Conservation (phyloP, 1,139 yeast species). For the Blastobotrys persicus region DNA sequence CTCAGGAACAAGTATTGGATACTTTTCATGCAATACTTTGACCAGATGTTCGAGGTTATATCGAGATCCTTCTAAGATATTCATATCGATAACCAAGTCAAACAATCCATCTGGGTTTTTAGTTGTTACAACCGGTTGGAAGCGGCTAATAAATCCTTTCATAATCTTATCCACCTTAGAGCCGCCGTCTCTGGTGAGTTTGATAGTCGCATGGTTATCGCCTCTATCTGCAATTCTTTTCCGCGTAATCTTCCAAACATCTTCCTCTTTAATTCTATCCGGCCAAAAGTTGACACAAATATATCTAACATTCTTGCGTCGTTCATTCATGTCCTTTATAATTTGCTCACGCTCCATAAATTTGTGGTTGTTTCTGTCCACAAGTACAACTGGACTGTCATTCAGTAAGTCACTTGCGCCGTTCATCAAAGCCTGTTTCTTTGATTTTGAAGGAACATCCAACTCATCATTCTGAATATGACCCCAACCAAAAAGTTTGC, state of each 20-base stretch:
- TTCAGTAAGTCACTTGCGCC: conserved; percentile 46
- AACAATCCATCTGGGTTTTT: conserved; percentile 64
- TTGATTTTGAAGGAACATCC: conserved; percentile 40
- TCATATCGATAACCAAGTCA: conserved; percentile 60
- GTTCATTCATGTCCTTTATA: conserved; percentile 51
- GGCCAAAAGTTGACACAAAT: conserved; percentile 72
- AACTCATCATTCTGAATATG: conserved; percentile 87
- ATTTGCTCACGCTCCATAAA: conserved; percentile 65
- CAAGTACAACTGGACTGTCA: conserved; percentile 52
- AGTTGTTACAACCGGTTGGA: conserved; percentile 53
- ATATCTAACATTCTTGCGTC: conserved; percentile 42
- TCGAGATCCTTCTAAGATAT: conserved; percentile 52
- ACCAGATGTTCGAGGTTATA: conserved; percentile 51
- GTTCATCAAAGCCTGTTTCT: conserved; percentile 44
- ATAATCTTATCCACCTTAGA: conserved; percentile 57
- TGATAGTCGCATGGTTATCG: conserved; percentile 86
- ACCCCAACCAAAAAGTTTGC: conserved; percentile 59
- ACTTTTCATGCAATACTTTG: conserved; percentile 39
- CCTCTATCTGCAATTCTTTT: conserved; percentile 68
- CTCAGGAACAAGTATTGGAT: conserved; percentile 47
- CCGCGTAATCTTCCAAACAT: conserved; percentile 46
- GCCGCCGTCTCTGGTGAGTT: conserved; percentile 47
- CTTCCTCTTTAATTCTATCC: conserved; percentile 27
- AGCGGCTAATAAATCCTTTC: conserved; percentile 69
- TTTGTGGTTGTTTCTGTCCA: conserved; percentile 84